Percentiles rank a stretch among this genome's conserved stretches.
Conservation (phyloP, 2,329 filamentous ascomycete species). For the Aureobasidium sp. region DNA sequence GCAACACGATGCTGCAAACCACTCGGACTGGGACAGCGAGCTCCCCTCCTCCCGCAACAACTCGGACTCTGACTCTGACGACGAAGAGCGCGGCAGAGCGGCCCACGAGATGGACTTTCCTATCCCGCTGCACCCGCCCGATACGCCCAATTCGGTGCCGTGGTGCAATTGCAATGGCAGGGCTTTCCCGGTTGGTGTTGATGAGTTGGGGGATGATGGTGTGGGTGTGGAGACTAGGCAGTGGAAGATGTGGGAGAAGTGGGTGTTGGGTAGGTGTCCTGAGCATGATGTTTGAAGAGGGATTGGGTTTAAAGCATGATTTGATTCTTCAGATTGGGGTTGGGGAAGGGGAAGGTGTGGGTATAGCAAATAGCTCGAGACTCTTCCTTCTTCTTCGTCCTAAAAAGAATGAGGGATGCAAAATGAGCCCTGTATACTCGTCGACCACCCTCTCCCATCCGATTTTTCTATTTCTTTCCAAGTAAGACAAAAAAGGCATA, state of each 20-base stretch:
- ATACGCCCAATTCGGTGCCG: constrained; percentile 36
- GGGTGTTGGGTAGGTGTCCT: constrained; percentile 34
- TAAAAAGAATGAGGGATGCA: too few species aligned
- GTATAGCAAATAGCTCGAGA: too few species aligned
- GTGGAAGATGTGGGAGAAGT: constrained; percentile 48
- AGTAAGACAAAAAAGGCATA: too few species aligned
- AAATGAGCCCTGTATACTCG: too few species aligned
- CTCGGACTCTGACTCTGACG: constrained; percentile 24
- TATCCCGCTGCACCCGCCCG: constrained; percentile 31
- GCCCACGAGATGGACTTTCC: constrained; percentile 38
- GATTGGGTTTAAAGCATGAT: too few species aligned
- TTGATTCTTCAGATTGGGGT: too few species aligned
- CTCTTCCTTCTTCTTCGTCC: too few species aligned
- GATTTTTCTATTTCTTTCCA: too few species aligned
- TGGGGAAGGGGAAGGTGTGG: too few species aligned
- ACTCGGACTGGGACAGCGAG: constrained; percentile 16
- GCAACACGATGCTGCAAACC: constrained; percentile 17
- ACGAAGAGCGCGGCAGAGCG: constrained; percentile 31
- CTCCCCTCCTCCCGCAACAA: constrained; percentile 12
- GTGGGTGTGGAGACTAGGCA: constrained; percentile 38
- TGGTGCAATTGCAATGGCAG: constrained; percentile 38
- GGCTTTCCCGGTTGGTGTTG: constrained; percentile 31
- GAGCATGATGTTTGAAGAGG: neutral
- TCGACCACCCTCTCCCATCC: too few species aligned
- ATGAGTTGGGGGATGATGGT: constrained; percentile 42